Evolutionary conservation across 2,329 filamentous ascomycete species (phyloP).

Genomic region (Cryphonectria parasitica): DNA sequence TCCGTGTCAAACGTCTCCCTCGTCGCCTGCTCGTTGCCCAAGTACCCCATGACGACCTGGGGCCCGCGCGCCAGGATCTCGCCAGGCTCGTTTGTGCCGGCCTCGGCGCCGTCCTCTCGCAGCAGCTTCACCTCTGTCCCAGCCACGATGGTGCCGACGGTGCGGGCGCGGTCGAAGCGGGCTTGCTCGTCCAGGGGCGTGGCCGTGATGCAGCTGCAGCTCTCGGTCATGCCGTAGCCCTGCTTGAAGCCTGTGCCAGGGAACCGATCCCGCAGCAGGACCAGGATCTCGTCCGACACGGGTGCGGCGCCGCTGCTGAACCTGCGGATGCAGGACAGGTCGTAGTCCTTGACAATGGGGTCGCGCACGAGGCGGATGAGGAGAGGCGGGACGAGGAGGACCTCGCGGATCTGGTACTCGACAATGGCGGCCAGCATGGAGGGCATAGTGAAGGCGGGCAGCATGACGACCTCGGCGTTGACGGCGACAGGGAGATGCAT

Average conservation of each 20-base stretch:
- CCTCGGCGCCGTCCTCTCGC: constrained; percentile 36
- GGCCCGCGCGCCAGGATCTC: constrained; percentile 48
- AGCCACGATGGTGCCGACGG: constrained; percentile 59
- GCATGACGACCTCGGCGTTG: constrained; percentile 69
- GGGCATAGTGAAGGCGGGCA: constrained; percentile 66
- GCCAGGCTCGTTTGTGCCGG: constrained; percentile 53
- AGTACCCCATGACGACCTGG: constrained; percentile 54
- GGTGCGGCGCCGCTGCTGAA: constrained; percentile 58
- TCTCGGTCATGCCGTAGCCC: constrained; percentile 72
- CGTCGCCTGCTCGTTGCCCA: constrained; percentile 48
- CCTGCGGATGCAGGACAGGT: constrained; percentile 46
- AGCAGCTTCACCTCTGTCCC: constrained; percentile 65
- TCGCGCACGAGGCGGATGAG: constrained; percentile 64
- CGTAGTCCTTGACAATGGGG: constrained; percentile 56
- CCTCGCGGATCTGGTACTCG: constrained; percentile 56
- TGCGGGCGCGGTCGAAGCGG: constrained; percentile 60
- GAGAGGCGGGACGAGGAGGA: constrained; percentile 64
- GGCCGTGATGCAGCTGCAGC: constrained; percentile 64
- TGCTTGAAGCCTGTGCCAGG: constrained; percentile 66
- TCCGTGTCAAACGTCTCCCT: constrained; percentile 55
- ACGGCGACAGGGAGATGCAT: constrained; percentile 65
- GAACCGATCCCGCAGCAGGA: constrained; percentile 58
- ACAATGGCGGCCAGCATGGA: constrained; percentile 57
- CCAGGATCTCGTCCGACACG: constrained; percentile 58
- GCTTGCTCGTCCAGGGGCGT: constrained; percentile 58